Evolutionary conservation across 2,329 filamentous ascomycete genomes (phyloP).

Genomic region (Albophoma yamanashiensis): DNA sequence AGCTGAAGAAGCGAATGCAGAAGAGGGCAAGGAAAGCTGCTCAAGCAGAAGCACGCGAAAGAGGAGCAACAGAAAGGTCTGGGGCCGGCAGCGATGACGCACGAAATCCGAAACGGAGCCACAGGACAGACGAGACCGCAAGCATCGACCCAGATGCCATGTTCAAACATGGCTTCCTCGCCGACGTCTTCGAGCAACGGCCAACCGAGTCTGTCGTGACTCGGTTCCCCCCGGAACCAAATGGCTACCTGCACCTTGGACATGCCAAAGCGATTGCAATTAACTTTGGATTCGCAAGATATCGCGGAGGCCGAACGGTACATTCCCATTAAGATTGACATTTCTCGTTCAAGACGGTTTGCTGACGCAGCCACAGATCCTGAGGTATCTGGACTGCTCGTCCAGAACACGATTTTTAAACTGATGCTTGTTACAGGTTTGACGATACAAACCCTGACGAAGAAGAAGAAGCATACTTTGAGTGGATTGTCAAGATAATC

Average conservation of each 20-base stretch:
- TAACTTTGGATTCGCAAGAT: conserved; percentile 88
- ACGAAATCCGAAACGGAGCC: conserved; percentile 16
- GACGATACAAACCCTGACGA: conserved; percentile 95
- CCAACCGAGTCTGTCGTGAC: conserved; percentile 55
- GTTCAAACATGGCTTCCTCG: conserved; percentile 71
- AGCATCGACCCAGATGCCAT: conserved; percentile 48
- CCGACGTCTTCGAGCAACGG: conserved; percentile 59
- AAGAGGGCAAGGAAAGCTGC: conserved; percentile 47
- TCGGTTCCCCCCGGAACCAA: conserved; percentile 78
- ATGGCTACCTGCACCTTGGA: conserved; percentile 90
- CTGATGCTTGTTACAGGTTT: conserved; percentile 37
- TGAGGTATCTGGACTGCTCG: background rate
- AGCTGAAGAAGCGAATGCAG: conserved; percentile 47
- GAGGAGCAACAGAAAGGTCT: conserved; percentile 55
- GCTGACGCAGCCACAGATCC: background rate
- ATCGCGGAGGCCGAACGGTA: conserved; percentile 52
- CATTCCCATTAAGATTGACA: no score
- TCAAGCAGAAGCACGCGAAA: conserved; percentile 63
- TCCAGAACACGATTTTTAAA: background rate
- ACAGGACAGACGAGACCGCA: conserved; percentile 22
- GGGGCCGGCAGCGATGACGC: conserved; percentile 28
- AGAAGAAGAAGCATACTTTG: conserved; percentile 83
- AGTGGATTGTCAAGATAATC: conserved; percentile 79
- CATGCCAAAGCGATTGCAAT: conserved; percentile 93
- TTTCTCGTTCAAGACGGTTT: no score